Evolutionary conservation across 768 basidiomycete species (phyloP).

Genomic region (Neoboletus subvelutipes): DNA sequence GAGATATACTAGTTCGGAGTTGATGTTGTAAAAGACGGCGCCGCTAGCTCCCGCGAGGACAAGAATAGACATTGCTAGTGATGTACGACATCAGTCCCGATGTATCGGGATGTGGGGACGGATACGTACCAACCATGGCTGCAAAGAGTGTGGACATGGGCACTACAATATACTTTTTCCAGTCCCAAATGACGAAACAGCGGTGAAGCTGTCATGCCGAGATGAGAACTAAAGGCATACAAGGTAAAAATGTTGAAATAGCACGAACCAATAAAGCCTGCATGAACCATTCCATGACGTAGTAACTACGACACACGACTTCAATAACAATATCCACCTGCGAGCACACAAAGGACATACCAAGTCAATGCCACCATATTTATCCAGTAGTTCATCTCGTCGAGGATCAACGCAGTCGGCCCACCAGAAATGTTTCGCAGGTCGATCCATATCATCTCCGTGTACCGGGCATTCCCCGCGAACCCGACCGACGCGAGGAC

Average conservation of each 20-base stretch:
- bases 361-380: conserved; percentile 22
- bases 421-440: conserved; percentile 19
- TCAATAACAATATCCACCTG: neutral
- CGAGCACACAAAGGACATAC: conserved; percentile 6
- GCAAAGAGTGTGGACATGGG: conserved; percentile 16
- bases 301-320: conserved; percentile 16
- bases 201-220: conserved; percentile 13
- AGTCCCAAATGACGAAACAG: conserved; percentile 16
- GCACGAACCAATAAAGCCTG: conserved; percentile 22
- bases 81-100: neutral
- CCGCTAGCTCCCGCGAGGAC: conserved; percentile 13
- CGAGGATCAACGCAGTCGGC: conserved; percentile 13
- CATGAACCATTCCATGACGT: conserved; percentile 32
- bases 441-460: conserved; percentile 35
- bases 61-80: conserved; percentile 17
- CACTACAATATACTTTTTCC: conserved; percentile 12
- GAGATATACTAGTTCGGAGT: conserved; percentile 28
- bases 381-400: conserved; percentile 15
- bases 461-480: conserved; percentile 27
- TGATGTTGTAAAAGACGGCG: conserved; percentile 19
- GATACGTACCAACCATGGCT: conserved; percentile 15
- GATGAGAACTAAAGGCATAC: neutral
- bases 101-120: neutral
- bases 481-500: conserved; percentile 27
- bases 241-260: neutral